Evolutionary conservation across 2,329 filamentous ascomycete genomes (phyloP).

Genomic region (Coniochaeta ligniaria): DNA sequence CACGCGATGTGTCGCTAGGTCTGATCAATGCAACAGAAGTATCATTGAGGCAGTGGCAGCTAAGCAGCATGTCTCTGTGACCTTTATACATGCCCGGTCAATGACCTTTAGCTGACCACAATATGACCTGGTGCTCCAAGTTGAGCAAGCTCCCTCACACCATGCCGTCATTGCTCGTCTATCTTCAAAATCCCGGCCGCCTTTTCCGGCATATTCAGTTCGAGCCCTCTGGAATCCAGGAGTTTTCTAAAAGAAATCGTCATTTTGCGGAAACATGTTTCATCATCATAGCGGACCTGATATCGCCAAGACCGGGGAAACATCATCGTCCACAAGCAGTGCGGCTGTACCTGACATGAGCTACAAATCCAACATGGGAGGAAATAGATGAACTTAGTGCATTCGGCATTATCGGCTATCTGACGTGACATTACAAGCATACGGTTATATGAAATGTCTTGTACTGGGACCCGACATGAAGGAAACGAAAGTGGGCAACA

Average conservation of each 20-base stretch:
- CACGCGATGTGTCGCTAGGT: background rate
- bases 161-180: background rate
- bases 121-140: background rate
- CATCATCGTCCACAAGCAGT: background rate
- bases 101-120: background rate
- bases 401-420: background rate
- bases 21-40: background rate
- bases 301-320: background rate
- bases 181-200: background rate
- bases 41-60: background rate
- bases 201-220: background rate
- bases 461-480: background rate
- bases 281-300: background rate
- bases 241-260: background rate
- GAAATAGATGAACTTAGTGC: background rate
- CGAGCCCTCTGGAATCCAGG: background rate
- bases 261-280: background rate
- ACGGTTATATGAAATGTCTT: background rate
- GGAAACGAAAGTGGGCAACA: constrained; percentile 1
- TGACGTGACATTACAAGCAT: background rate
- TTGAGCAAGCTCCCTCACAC: background rate
- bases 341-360: background rate
- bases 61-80: background rate
- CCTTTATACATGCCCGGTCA: background rate
- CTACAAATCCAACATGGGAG: background rate